phyloP scores from a whole-genome alignment of 2,329 filamentous ascomycete genomes.

The Trichoderma guizhouense region DNA sequence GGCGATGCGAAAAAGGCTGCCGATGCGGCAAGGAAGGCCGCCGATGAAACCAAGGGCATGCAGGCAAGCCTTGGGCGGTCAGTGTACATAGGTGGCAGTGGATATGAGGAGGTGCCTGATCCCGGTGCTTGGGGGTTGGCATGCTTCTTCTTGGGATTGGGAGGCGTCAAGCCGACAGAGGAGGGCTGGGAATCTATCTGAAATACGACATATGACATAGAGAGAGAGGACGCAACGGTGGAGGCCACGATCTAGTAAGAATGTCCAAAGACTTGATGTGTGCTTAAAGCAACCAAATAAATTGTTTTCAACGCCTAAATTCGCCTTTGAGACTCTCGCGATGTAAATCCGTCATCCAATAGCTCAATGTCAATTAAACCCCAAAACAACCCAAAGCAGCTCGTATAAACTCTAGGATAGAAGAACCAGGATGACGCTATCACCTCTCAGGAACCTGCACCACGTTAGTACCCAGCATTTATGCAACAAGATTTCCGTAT shows the following conservation, averaged over 20 bases:
- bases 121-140: constrained; percentile 72
- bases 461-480: constrained; percentile 21
- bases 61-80: constrained; percentile 72
- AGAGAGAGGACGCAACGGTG: constrained; percentile 21
- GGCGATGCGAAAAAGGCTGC: constrained; percentile 70
- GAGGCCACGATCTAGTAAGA: background rate
- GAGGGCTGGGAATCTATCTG: constrained; percentile 37
- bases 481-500: background rate
- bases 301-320: constrained; percentile 40
- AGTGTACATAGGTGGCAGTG: constrained; percentile 44
- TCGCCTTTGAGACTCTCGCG: constrained; percentile 32
- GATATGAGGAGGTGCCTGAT: constrained; percentile 50
- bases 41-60: constrained; percentile 88
- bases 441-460: constrained; percentile 77
- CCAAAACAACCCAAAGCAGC: constrained; percentile 3
- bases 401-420: constrained; percentile 55
- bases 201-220: constrained; percentile 9
- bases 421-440: constrained; percentile 83
- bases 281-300: constrained; percentile 14
- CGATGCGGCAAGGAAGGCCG: constrained; percentile 68
- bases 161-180: constrained; percentile 45
- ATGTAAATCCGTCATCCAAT: constrained; percentile 28
- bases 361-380: constrained; percentile 25
- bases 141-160: constrained; percentile 77
- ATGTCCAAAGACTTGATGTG: background rate